Base-by-base conservation (phyloP, 805 yeast species). In the Saccharomycopsis synnaedendra region DNA sequence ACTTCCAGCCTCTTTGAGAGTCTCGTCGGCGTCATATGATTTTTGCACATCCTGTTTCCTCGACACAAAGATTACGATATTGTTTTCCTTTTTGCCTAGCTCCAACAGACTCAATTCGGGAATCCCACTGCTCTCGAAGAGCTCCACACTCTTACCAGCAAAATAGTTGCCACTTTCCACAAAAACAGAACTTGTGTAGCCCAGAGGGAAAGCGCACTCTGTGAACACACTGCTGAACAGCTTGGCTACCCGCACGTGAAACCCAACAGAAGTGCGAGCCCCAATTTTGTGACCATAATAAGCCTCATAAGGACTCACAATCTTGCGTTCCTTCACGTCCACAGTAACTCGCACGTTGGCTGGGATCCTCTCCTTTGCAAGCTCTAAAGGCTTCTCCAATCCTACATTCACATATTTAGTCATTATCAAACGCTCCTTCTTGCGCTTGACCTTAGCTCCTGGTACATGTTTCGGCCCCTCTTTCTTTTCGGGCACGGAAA, bases 321-420 rank as follows among this genome's bases (percentile, higher is more conserved):
- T 75, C 46, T 71, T 73, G 44, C 71, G 72, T 7, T 73, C 74
- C 41, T 75, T 67, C 6, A 78, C 53, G 57, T 89, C 86, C 1
- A 89, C 85, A 0, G 94, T 85, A 6, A 89, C 95, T 54, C 95
- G 69, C 10, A 82, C 86, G 56, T 84, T 78, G 0, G 77, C 73
- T 3, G 95, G 95, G 3, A 85, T 80, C 49, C 78, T 79, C 53
- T 74, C 75, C 5, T 69, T 66, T 5, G 62, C 63, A 44, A 88
- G 69, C 58, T 81, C 81, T 33, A 88, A 55, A 11, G 80, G 70
- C 46, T 74, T 64, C 2, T 68, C 66, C 48, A 70, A 73, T 1
- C 97, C 97, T 41, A 88, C 70, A 57, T 88, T 86, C 44, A 88
- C 84, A 57, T 70, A 85, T 56, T 78, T 80, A 4, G 96, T 88